Evolutionary conservation across 768 basidiomycete genomes (phyloP).

Genomic region (Tulasnella sp.): DNA sequence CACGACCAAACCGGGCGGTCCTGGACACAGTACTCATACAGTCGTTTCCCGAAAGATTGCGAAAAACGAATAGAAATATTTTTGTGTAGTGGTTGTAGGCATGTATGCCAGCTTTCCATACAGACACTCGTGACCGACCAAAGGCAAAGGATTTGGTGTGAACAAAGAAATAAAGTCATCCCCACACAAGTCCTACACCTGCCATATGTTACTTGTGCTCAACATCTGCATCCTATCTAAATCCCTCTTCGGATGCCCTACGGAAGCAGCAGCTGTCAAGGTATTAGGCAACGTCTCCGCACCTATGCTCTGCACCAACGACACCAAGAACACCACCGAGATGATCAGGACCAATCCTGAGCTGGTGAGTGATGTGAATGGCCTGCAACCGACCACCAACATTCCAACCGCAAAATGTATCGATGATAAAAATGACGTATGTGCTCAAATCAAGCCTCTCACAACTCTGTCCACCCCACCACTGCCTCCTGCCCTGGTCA

Average conservation of each 20-base stretch:
- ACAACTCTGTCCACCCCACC: slow-evolving; percentile 65
- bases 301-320: slow-evolving; percentile 53
- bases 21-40: too few relatives aligned
- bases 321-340: slow-evolving; percentile 52
- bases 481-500: slow-evolving; percentile 42
- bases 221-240: too few relatives aligned
- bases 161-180: too few relatives aligned
- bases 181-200: too few relatives aligned
- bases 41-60: too few relatives aligned
- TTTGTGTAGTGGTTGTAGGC: too few relatives aligned
- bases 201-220: too few relatives aligned
- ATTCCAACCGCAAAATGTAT: slow-evolving; percentile 4
- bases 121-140: too few relatives aligned
- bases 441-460: slow-evolving; percentile 69
- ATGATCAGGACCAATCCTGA: slow-evolving; percentile 52
- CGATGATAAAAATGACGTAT: slow-evolving; percentile 31
- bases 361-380: slow-evolving; percentile 64
- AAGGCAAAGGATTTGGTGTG: too few relatives aligned
- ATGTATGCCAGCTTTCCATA: too few relatives aligned
- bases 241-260: slow-evolving; percentile 14
- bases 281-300: slow-evolving; percentile 58
- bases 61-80: too few relatives aligned
- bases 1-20: too few relatives aligned
- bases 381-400: slow-evolving; percentile 30
- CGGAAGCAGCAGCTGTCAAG: slow-evolving; percentile 34